Evolutionary conservation across 192 early-diverging fungal genomes (phyloP).

Genomic region (Phlyctochytrium planicorne): DNA sequence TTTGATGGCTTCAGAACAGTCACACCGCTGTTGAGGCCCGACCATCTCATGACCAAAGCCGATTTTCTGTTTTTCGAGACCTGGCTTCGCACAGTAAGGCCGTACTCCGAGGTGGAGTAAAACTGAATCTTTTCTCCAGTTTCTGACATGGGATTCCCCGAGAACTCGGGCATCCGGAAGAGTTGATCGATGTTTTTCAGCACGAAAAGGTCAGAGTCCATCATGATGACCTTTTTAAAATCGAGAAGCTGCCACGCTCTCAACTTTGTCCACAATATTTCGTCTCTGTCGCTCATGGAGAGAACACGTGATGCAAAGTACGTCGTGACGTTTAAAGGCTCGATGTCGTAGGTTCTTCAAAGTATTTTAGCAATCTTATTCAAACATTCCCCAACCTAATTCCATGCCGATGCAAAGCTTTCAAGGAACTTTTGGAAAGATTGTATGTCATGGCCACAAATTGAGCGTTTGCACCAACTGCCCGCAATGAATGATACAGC

Average conservation of each 20-base stretch:
- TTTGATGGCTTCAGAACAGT: slow-evolving; percentile 34
- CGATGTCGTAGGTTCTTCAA: background rate
- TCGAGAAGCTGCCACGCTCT: slow-evolving; percentile 20
- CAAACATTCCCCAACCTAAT: background rate
- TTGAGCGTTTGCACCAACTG: background rate
- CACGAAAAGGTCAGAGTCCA: slow-evolving; percentile 24
- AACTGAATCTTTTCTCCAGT: slow-evolving; percentile 22
- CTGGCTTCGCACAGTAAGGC: slow-evolving; percentile 9
- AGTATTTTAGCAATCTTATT: background rate
- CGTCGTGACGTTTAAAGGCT: background rate
- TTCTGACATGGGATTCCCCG: slow-evolving; percentile 10
- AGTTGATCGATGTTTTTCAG: slow-evolving; percentile 26
- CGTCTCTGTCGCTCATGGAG: slow-evolving; percentile 7
- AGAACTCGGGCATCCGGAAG: slow-evolving; percentile 21
- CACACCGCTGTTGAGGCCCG: slow-evolving; percentile 30
- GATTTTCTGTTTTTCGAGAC: slow-evolving; percentile 10
- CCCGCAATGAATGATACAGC: slow-evolving; percentile 9
- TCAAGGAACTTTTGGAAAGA: background rate
- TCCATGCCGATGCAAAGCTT: background rate
- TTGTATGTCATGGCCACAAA: slow-evolving; percentile 16
- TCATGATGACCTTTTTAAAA: slow-evolving; percentile 23
- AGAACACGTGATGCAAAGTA: background rate
- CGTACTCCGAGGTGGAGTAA: slow-evolving; percentile 14
- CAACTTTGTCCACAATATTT: slow-evolving; percentile 23
- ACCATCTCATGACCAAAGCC: slow-evolving; percentile 17